Conservation (phyloP, 2,329 filamentous ascomycete species). For the Colletotrichum paranaense region DNA sequence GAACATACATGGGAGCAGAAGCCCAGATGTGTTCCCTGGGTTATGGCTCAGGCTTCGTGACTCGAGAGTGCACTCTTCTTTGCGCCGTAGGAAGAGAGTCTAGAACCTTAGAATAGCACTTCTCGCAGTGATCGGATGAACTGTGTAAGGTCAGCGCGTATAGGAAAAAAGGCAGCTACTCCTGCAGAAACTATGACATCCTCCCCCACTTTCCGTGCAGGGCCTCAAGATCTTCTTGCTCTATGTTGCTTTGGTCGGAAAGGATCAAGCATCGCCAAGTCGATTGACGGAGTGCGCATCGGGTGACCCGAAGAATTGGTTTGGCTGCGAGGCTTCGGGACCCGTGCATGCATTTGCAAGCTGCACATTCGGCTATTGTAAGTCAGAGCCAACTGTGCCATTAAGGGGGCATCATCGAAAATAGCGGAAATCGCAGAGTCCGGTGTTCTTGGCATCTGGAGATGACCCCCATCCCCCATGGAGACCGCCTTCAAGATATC, state of each 20-base stretch:
- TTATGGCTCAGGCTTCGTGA: conserved; percentile 14
- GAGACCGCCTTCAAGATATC: not conserved
- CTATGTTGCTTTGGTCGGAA: not conserved
- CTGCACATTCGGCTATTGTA: no score
- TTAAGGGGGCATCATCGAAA: not conserved
- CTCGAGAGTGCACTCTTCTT: not conserved
- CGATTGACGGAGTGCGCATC: not conserved
- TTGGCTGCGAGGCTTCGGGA: not conserved
- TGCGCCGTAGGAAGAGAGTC: not conserved
- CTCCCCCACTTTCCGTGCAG: not conserved
- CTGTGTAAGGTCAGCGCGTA: conserved; percentile 8
- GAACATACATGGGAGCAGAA: not conserved
- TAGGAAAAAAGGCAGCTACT: not conserved
- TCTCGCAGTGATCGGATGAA: not conserved
- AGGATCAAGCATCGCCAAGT: not conserved
- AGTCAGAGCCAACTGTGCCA: not conserved
- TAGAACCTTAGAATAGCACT: not conserved
- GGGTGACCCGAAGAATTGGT: not conserved
- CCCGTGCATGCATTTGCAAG: not conserved
- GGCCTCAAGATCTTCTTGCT: not conserved
- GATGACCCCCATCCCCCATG: not conserved
- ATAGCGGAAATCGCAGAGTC: not conserved
- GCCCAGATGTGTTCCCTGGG: conserved; percentile 2
- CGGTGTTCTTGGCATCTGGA: not conserved
- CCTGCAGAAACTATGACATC: not conserved